Conservation (phyloP, 2,329 filamentous ascomycete genomes). For the Raffaelea arxii region DNA sequence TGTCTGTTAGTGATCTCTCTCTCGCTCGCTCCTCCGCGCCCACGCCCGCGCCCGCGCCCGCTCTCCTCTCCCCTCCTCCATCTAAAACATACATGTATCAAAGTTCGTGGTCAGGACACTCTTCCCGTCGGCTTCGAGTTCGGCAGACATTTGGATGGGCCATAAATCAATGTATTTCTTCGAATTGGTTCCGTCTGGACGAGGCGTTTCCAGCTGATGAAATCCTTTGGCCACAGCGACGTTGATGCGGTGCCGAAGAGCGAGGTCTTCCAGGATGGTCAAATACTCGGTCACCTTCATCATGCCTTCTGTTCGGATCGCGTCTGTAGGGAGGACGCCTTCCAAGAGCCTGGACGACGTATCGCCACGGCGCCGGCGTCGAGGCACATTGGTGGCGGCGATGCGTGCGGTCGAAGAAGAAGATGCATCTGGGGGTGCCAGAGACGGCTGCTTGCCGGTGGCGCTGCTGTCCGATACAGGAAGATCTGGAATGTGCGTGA, state of each 20-base stretch:
- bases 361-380: conserved; percentile 36
- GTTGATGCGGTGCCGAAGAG: conserved; percentile 70
- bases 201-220: conserved; percentile 63
- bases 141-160: conserved; percentile 90
- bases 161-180: conserved; percentile 82
- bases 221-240: conserved; percentile 80
- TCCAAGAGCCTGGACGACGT: conserved; percentile 47
- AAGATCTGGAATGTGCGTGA: conserved; percentile 45
- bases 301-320: conserved; percentile 56
- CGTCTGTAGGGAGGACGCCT: conserved; percentile 57
- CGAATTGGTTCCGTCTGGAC: conserved; percentile 46
- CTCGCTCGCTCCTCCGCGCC: too few species aligned
- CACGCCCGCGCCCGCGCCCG: too few species aligned
- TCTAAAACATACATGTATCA: conserved; percentile 60
- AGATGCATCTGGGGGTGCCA: not conserved
- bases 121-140: conserved; percentile 58
- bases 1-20: conserved; percentile 21
- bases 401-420: not conserved
- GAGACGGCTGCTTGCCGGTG: not conserved
- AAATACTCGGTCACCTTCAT: conserved; percentile 67
- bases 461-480: conserved; percentile 21
- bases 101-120: conserved; percentile 78
- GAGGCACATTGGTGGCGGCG: not conserved
- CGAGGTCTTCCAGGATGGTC: conserved; percentile 72
- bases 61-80: too few species aligned